Conservation (phyloP, 1,284 basidiomycete genomes). For the Ustilago trichophora region DNA sequence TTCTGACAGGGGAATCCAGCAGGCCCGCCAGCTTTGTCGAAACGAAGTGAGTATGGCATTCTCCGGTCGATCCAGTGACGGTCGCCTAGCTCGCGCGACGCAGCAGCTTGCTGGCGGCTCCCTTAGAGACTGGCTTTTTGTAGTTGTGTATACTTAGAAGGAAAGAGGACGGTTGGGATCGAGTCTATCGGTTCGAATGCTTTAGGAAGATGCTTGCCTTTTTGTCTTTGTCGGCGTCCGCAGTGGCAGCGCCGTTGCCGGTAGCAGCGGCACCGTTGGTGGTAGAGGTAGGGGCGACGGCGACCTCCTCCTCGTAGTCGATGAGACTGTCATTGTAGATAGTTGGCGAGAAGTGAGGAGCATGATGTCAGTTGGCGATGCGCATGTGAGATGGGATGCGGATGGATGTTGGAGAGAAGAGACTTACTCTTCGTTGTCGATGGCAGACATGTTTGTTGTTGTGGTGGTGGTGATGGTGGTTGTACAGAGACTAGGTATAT, state of each 20-base stretch:
- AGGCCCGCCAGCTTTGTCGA: no score
- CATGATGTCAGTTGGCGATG: no score
- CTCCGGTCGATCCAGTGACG: no score
- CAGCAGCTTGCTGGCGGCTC: no score
- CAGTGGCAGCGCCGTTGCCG: conserved; percentile 46
- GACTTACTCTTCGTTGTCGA: conserved; percentile 67
- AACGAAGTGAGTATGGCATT: no score
- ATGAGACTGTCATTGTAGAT: conserved; percentile 56
- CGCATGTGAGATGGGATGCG: no score
- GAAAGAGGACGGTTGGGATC: neutral
- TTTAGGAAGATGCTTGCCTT: conserved; percentile 57
- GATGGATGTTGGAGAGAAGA: conserved; percentile 11
- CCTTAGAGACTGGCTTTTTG: neutral
- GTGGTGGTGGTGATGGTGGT: no score
- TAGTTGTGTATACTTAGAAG: conserved; percentile 11
- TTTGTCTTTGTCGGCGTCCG: conserved; percentile 62
- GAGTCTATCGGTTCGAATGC: conserved; percentile 10
- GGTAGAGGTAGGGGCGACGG: conserved; percentile 54
- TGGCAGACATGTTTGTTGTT: conserved; percentile 52
- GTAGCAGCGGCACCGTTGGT: conserved; percentile 54
- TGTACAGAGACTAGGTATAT: neutral
- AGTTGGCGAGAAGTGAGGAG: neutral
- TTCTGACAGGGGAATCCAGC: no score
- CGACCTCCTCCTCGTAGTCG: conserved; percentile 67
- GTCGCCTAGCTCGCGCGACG: no score